Conservation (phyloP, 2,329 filamentous ascomycete species). For the Fusarium citri region DNA sequence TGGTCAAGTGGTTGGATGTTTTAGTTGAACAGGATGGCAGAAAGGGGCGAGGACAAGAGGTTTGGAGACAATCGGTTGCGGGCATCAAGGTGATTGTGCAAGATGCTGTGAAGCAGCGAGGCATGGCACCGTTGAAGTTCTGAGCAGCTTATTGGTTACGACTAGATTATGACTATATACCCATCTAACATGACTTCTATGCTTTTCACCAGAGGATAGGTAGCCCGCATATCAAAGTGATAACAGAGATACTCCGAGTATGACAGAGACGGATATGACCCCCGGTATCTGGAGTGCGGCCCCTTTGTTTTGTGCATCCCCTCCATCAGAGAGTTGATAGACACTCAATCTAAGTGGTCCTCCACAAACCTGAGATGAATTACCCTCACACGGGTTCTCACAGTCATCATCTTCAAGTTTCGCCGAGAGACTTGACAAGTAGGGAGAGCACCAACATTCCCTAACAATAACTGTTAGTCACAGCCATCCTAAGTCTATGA, state of each 20-base stretch:
- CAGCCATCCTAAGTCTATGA: neutral
- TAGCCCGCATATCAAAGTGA: neutral
- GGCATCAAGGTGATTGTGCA: slow-evolving; percentile 64
- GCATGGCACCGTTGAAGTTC: slow-evolving; percentile 66
- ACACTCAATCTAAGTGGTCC: slow-evolving; percentile 63
- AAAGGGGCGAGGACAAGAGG: slow-evolving; percentile 52
- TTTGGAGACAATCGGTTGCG: slow-evolving; percentile 60
- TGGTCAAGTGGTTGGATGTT: slow-evolving; percentile 76
- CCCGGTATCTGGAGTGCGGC: neutral
- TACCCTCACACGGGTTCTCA: slow-evolving; percentile 65
- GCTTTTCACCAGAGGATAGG: too few species aligned
- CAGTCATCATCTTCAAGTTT: slow-evolving; percentile 62
- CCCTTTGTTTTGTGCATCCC: slow-evolving; percentile 11
- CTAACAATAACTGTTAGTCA: slow-evolving; percentile 46
- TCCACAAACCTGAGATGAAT: slow-evolving; percentile 64
- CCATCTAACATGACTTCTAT: neutral
- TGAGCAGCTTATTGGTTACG: slow-evolving; percentile 34
- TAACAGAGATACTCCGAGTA: neutral
- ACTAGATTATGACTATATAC: slow-evolving; percentile 27
- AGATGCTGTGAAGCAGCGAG: slow-evolving; percentile 65
- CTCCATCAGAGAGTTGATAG: slow-evolving; percentile 50
- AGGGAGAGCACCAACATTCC: slow-evolving; percentile 70
- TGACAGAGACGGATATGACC: slow-evolving; percentile 2
- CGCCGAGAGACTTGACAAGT: slow-evolving; percentile 59
- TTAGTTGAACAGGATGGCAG: slow-evolving; percentile 63